Evolutionary conservation across 1,139 yeast genomes (phyloP).

Genomic region (Hanseniaspora uvarum): DNA sequence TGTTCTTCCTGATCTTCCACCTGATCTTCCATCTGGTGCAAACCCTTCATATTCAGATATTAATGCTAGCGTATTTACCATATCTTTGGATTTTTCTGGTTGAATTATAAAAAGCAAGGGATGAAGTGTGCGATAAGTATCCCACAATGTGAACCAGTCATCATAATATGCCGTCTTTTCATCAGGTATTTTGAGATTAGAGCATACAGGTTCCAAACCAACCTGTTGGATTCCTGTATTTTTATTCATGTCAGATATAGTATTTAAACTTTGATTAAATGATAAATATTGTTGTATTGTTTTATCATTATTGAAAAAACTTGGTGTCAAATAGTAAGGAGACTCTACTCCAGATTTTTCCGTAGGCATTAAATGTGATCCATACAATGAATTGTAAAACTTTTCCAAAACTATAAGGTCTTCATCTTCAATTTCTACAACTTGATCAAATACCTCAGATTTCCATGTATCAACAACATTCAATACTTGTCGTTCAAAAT

Average conservation of each 20-base stretch:
- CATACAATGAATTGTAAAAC: slow-evolving; percentile 33
- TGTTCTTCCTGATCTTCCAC: slow-evolving; percentile 36
- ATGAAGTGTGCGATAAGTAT: slow-evolving; percentile 33
- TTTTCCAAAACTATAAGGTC: slow-evolving; percentile 26
- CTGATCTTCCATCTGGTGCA: slow-evolving; percentile 37
- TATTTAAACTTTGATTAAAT: not conserved
- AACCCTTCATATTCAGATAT: slow-evolving; percentile 34
- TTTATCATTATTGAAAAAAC: not conserved
- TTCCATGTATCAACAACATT: slow-evolving; percentile 30
- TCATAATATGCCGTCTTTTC: slow-evolving; percentile 32
- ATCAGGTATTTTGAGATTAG: slow-evolving; percentile 6
- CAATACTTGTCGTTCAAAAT: slow-evolving; percentile 26
- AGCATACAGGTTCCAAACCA: slow-evolving; percentile 3
- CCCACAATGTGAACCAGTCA: slow-evolving; percentile 39
- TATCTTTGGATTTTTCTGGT: slow-evolving; percentile 32
- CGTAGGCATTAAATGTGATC: slow-evolving; percentile 34
- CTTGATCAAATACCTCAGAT: slow-evolving; percentile 29
- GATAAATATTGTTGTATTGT: not conserved
- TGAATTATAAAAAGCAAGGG: slow-evolving; percentile 33
- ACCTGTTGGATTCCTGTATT: not conserved
- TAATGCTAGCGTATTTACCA: slow-evolving; percentile 31
- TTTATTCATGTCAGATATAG: not conserved
- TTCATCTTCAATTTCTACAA: slow-evolving; percentile 21
- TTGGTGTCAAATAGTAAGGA: slow-evolving; percentile 21
- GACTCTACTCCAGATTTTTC: slow-evolving; percentile 36